A percentile compares a stretch with the other conserved stretches of the same genome.
Evolutionary conservation across 768 basidiomycete species (phyloP).

Genomic region (Lyophyllum semitale): DNA sequence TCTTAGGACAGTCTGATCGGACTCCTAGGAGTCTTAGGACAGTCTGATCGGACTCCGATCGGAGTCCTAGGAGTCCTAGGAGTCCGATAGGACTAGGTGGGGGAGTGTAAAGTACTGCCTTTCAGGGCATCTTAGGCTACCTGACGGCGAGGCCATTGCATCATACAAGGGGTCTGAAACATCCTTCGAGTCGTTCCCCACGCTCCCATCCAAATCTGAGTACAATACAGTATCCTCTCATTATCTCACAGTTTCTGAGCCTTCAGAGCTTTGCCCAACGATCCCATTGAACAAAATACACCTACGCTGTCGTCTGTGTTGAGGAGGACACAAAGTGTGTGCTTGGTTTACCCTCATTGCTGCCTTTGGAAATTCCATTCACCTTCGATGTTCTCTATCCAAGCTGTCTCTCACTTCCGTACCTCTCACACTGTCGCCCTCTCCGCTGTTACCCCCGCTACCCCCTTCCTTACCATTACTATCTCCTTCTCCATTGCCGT

Average conservation of each 20-base stretch:
- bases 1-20: too few species aligned
- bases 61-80: too few species aligned
- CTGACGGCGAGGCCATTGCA: constrained; percentile 42
- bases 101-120: too few species aligned
- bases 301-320: constrained; percentile 40
- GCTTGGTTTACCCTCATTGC: constrained; percentile 13
- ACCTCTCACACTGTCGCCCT: constrained; percentile 26
- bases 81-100: too few species aligned
- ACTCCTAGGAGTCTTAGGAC: too few species aligned
- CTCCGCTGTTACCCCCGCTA: constrained; percentile 25
- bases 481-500: constrained; percentile 9
- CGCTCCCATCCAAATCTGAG: constrained; percentile 55
- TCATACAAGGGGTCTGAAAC: constrained; percentile 44
- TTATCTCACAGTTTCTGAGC: constrained; percentile 32
- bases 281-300: constrained; percentile 45
- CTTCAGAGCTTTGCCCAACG: constrained; percentile 36
- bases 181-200: constrained; percentile 60
- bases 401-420: constrained; percentile 10
- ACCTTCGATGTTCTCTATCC: constrained; percentile 14
- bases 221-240: constrained; percentile 32
- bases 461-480: constrained; percentile 22
- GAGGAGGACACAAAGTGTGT: constrained; percentile 30
- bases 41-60: too few species aligned
- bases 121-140: constrained; percentile 56
- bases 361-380: constrained; percentile 16